phyloP scores from a whole-genome alignment of 768 basidiomycete species.

The Mycena metata region DNA sequence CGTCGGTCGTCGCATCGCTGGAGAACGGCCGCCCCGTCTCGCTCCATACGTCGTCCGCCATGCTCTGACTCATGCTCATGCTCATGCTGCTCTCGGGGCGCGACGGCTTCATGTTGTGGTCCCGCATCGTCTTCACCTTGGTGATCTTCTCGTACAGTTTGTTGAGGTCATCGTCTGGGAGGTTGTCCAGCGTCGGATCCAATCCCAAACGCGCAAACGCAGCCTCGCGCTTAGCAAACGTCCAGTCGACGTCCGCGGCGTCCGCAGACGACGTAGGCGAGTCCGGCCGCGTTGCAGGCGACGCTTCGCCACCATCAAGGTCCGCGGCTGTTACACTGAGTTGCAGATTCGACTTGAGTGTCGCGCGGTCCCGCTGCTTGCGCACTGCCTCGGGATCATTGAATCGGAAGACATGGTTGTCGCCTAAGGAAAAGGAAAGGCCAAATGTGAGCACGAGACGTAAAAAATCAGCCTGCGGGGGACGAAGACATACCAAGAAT shows the following conservation, averaged over 20 bases:
- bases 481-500: slow-evolving; percentile 80
- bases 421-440: slow-evolving; percentile 63
- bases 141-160: slow-evolving; percentile 95
- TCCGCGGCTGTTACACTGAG: slow-evolving; percentile 77
- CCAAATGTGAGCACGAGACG: slow-evolving; percentile 29
- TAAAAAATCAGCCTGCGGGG: slow-evolving; percentile 17
- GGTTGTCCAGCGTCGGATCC: slow-evolving; percentile 90
- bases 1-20: slow-evolving; percentile 86
- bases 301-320: slow-evolving; percentile 62
- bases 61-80: slow-evolving; percentile 71
- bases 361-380: slow-evolving; percentile 88
- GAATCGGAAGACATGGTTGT: slow-evolving; percentile 98
- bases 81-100: slow-evolving; percentile 84
- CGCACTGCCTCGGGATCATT: slow-evolving; percentile 96
- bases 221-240: slow-evolving; percentile 95
- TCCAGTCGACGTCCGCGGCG: slow-evolving; percentile 93
- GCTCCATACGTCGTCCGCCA: slow-evolving; percentile 91
- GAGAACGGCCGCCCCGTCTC: slow-evolving; percentile 85
- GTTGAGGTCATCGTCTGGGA: slow-evolving; percentile 95
- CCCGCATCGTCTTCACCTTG: slow-evolving; percentile 89
- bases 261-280: slow-evolving; percentile 80
- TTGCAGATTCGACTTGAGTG: slow-evolving; percentile 77
- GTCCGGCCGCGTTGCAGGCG: slow-evolving; percentile 79
- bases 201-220: slow-evolving; percentile 88
- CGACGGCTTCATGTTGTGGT: slow-evolving; percentile 77